phyloP scores from a whole-genome alignment of 208 protist genomes.

The Endotrypanum monterogeii region DNA sequence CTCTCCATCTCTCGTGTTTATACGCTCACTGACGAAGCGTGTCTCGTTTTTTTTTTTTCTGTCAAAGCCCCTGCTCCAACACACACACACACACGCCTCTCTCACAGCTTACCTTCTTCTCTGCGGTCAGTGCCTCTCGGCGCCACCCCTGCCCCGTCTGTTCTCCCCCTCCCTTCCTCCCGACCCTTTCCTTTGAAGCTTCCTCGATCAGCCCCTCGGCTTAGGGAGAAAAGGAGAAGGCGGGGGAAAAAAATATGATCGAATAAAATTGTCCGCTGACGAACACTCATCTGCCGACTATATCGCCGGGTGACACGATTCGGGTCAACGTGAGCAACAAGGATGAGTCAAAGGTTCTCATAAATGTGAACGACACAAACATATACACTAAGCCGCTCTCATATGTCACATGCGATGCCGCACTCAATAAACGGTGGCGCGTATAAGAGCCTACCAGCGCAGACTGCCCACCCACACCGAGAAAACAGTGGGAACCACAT shows the following conservation, averaged over 20 bases:
- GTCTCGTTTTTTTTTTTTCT: neutral
- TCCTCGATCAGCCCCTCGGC: neutral
- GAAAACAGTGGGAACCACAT: neutral
- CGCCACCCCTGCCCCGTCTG: too few species aligned
- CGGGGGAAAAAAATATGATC: neutral
- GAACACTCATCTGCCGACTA: neutral
- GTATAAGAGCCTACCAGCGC: neutral
- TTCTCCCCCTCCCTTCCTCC: too few species aligned
- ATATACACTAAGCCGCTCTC: too few species aligned
- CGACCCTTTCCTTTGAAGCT: neutral
- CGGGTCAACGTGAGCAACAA: neutral
- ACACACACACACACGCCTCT: too few species aligned
- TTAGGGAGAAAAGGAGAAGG: neutral
- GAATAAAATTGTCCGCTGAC: neutral
- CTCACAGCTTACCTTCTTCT: too few species aligned
- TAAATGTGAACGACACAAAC: neutral
- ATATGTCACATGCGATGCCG: neutral
- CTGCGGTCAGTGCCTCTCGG: neutral
- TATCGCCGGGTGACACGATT: neutral
- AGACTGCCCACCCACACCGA: neutral
- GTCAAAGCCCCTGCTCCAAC: neutral
- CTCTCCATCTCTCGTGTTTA: too few species aligned
- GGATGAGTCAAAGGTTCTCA: neutral
- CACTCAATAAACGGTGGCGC: neutral
- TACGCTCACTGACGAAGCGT: too few species aligned